Percentiles rank a stretch among this genome's conserved stretches.
phyloP scores from a whole-genome alignment of 1,284 basidiomycete species.

The Apiotrichum siamense region DNA sequence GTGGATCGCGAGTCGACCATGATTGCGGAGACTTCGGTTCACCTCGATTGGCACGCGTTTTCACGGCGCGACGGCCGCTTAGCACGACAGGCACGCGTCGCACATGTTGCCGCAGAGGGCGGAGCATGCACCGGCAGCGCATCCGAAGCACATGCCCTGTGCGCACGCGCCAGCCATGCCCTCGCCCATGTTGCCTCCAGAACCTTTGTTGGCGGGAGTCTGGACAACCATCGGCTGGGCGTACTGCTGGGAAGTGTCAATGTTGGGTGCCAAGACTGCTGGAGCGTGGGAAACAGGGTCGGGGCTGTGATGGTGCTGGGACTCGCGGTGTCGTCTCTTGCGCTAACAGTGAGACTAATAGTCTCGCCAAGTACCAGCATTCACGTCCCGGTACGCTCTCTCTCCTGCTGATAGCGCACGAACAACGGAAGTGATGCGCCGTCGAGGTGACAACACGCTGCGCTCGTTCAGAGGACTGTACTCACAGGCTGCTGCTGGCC shows the following conservation, averaged over 20 bases:
- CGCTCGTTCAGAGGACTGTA: no score
- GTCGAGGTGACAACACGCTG: no score
- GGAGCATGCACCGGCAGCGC: not conserved
- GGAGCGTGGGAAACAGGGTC: no score
- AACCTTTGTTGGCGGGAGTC: not conserved
- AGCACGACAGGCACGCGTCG: not conserved
- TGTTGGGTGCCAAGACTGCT: no score
- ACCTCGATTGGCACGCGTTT: no score
- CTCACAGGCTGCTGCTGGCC: conserved; percentile 1
- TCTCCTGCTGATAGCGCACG: no score
- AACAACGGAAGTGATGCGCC: no score
- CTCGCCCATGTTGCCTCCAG: not conserved
- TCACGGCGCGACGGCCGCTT: not conserved
- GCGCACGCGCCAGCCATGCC: conserved; percentile 1
- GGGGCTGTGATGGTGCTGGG: no score
- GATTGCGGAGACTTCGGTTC: no score
- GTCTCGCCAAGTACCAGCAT: not conserved
- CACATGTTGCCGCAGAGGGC: conserved; percentile 1
- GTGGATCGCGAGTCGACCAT: no score
- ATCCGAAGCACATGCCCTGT: conserved; percentile 4
- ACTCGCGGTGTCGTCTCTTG: no score
- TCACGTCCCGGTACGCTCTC: not conserved
- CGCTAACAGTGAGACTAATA: no score
- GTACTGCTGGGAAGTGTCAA: not conserved
- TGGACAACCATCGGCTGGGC: conserved; percentile 1